A percentile compares a stretch with the other conserved stretches of the same genome.
Evolutionary conservation across 2,329 filamentous ascomycete species (phyloP).

Genomic region (Decorospora gaudefroyi): DNA sequence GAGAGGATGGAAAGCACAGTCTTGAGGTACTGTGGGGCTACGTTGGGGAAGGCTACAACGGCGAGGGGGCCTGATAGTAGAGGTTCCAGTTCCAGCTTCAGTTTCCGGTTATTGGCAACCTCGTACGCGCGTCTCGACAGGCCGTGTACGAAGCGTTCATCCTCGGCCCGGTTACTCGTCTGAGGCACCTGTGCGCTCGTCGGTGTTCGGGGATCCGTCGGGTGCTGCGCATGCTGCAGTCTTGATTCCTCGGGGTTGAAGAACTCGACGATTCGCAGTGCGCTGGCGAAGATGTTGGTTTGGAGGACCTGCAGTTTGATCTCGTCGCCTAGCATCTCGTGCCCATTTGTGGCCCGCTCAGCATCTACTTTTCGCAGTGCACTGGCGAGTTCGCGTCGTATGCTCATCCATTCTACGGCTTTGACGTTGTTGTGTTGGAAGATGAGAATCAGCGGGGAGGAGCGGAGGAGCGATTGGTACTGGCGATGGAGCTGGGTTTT

Average conservation of each 20-base stretch:
- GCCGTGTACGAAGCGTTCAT: slow-evolving; percentile 62
- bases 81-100: slow-evolving; percentile 68
- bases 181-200: slow-evolving; percentile 43
- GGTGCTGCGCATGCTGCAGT: slow-evolving; percentile 29
- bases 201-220: slow-evolving; percentile 40
- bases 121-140: slow-evolving; percentile 62
- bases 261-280: slow-evolving; percentile 84
- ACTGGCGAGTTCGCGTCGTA: slow-evolving; percentile 68
- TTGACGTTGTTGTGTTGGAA: slow-evolving; percentile 81
- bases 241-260: slow-evolving; percentile 53
- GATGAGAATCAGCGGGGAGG: slow-evolving; percentile 80
- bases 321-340: slow-evolving; percentile 57
- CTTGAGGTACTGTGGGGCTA: slow-evolving; percentile 83
- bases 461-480: slow-evolving; percentile 86
- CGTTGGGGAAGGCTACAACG: slow-evolving; percentile 75
- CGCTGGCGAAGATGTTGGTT: slow-evolving; percentile 85
- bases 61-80: slow-evolving; percentile 82
- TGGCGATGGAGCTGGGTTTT: slow-evolving; percentile 87
- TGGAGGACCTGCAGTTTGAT: slow-evolving; percentile 83
- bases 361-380: slow-evolving; percentile 69
- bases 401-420: slow-evolving; percentile 73
- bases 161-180: slow-evolving; percentile 47
- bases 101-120: slow-evolving; percentile 56
- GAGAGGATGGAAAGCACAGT: slow-evolving; percentile 77
- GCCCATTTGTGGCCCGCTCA: slow-evolving; percentile 65